Percentiles rank a stretch among this genome's conserved stretches.
Evolutionary conservation across 495 filamentous ascomycete genomes (phyloP).

Genomic region (Hyaloscypha hepaticicola): DNA sequence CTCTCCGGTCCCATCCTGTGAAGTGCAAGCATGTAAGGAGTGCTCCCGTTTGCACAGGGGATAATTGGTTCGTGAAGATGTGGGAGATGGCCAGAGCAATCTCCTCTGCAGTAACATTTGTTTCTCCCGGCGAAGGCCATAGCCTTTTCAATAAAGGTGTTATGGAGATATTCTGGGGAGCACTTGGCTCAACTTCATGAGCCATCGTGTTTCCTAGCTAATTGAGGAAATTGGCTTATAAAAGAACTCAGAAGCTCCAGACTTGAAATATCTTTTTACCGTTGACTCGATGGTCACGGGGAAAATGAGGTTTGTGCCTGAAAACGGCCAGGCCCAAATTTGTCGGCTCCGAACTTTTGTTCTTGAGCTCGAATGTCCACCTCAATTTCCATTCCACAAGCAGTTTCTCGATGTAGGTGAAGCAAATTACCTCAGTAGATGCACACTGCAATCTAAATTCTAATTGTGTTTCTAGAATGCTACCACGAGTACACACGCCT

Average conservation of each 20-base stretch:
- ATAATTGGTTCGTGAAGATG: constrained; percentile 84
- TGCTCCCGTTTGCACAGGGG: constrained; percentile 77
- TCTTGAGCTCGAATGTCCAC: background rate
- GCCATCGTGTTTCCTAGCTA: constrained; percentile 6
- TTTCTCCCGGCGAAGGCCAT: constrained; percentile 57
- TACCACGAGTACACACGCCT: constrained; percentile 30
- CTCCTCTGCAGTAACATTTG: constrained; percentile 66
- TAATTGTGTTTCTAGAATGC: constrained; percentile 43
- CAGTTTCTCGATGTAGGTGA: constrained; percentile 15
- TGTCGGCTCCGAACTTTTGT: no score
- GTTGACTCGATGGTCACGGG: constrained; percentile 1
- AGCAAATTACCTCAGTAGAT: background rate
- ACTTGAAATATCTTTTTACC: background rate
- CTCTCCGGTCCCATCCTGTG: constrained; percentile 71
- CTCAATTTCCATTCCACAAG: background rate
- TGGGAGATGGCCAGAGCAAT: constrained; percentile 84
- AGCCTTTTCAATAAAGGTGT: constrained; percentile 77
- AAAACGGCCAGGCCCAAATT: background rate
- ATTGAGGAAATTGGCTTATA: background rate
- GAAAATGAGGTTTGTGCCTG: background rate
- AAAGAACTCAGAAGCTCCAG: background rate
- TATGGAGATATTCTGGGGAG: constrained; percentile 56
- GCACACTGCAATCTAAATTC: background rate
- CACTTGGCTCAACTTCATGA: constrained; percentile 22
- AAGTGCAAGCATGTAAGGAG: constrained; percentile 88